Conservation (phyloP, 345 rosid genomes). For the Melaleuca alternifolia region DNA sequence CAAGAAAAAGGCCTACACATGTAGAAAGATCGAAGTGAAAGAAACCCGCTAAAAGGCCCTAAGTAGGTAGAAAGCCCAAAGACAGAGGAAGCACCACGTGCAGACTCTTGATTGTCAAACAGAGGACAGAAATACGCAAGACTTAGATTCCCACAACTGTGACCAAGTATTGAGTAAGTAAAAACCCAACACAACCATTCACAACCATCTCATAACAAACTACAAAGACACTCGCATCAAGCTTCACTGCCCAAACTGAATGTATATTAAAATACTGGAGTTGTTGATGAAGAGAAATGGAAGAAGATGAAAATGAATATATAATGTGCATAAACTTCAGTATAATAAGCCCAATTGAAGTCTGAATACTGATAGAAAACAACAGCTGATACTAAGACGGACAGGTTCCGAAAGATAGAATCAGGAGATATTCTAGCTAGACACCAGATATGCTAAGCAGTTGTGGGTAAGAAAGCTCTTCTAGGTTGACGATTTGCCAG, state of each 20-base stretch:
- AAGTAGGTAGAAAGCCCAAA: not conserved
- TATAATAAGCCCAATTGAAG: not conserved
- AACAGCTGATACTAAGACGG: not conserved
- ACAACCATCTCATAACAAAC: not conserved
- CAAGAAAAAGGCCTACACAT: no score
- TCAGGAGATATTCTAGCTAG: not conserved
- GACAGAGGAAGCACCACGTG: not conserved
- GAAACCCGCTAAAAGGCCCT: not conserved
- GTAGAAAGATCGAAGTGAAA: not conserved
- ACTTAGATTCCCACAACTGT: not conserved
- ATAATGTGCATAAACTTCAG: not conserved
- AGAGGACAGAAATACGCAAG: not conserved
- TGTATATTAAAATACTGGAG: not conserved
- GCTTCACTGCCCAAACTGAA: not conserved
- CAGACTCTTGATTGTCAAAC: not conserved
- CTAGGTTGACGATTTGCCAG: constrained; percentile 22
- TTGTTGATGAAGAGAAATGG: not conserved
- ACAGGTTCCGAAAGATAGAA: not conserved
- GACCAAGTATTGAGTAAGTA: not conserved
- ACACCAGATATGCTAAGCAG: constrained; percentile 2
- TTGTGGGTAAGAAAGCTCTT: constrained; percentile 18
- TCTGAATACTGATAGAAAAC: not conserved
- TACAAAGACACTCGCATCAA: not conserved
- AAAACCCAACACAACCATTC: not conserved
- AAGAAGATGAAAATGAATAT: not conserved